Percentiles rank a stretch among this genome's conserved stretches.
These are phyloP conservation scores for Choiromyces venosus DNA, from an alignment of 495 filamentous ascomycete genomes.

Conservation along the genomic window DNA sequence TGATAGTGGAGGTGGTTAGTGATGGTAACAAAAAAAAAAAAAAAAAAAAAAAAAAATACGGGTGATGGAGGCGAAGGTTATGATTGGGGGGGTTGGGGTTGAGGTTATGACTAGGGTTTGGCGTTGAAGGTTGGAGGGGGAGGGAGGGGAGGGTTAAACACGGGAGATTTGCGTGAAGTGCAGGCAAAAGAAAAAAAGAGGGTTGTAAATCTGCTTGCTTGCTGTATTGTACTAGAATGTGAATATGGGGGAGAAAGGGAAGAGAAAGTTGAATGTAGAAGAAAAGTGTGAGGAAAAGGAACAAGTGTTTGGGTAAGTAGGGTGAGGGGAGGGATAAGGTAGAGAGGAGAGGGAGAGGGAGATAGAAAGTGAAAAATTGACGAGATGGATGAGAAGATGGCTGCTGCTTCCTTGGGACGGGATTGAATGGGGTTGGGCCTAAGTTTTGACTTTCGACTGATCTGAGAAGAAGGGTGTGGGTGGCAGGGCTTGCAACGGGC, in stretches of 20 bases:
- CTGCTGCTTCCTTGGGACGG: conserved; percentile 11
- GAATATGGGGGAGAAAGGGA: background rate
- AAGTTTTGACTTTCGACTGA: conserved; percentile 8
- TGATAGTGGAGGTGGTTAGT: conserved; percentile 21
- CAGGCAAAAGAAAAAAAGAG: conserved; percentile 3
- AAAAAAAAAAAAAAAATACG: background rate
- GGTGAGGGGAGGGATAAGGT: conserved; percentile 17
- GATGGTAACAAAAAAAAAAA: background rate
- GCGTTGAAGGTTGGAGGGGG: background rate
- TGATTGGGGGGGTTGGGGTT: background rate
- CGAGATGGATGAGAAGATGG: conserved; percentile 31
- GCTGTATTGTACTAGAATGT: background rate
- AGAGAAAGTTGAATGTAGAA: conserved; percentile 1
- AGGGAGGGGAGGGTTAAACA: background rate
- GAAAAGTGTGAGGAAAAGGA: background rate
- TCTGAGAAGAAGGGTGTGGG: conserved; percentile 16
- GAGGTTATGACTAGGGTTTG: background rate
- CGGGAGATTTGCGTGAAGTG: conserved; percentile 1
- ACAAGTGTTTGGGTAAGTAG: conserved; percentile 24
- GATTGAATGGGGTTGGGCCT: conserved; percentile 5
- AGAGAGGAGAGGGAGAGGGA: conserved; percentile 9
- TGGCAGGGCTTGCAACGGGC: conserved; percentile 25
- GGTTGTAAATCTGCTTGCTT: background rate
- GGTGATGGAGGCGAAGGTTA: background rate
- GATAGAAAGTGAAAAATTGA: conserved; percentile 4